Evolutionary conservation across 164 flowering plant genomes (phyloP), one percentile per base, ranked within the genome.

Genomic region (Sedum album): DNA sequence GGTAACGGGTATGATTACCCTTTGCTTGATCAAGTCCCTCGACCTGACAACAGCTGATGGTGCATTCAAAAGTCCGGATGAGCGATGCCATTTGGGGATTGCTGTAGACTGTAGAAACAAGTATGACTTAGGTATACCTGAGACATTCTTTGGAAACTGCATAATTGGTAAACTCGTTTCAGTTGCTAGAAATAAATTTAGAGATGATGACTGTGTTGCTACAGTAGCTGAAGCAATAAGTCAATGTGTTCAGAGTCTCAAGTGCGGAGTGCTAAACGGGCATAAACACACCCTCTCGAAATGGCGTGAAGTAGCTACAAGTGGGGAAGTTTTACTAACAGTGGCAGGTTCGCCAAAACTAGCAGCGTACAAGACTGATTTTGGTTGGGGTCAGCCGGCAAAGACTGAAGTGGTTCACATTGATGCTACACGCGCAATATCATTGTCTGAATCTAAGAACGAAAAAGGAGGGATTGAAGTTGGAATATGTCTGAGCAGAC

Each of bases 321-420:
- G 13, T 17, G 64, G 68, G 7, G 18, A 44, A 6, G 15, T 46
- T 0, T 6, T 68, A 1, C 8, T 78, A 3, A 18, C 36, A 13
- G 79, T 84, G 14, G 77, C 85, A 2, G 88, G 89, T 1, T 80
- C 91, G 14, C 81, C 85, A 6, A 78, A 69, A 68, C 65, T 83
- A 15, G 69, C 51, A 0, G 69, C 66, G 4, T 88, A 88, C 38
- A 80, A 77, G 14, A 77, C 77, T 1, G 85, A 88, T 78, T 88
- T 81, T 60, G 91, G 94, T 18, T 86, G 80, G 81, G 91, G 89
- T 7, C 79, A 38, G 75, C 89, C 90, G 1, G 78, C 30, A 35
- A 85, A 81, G 76, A 69, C 33, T 2, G 89, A 86, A 61, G 35
- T 74, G 8, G 71, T 77, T 21, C 82, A 83, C 1, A 69, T 79